Base-by-base conservation (phyloP, 371 early-diverging fungal species). In the Mucor saturninus region DNA sequence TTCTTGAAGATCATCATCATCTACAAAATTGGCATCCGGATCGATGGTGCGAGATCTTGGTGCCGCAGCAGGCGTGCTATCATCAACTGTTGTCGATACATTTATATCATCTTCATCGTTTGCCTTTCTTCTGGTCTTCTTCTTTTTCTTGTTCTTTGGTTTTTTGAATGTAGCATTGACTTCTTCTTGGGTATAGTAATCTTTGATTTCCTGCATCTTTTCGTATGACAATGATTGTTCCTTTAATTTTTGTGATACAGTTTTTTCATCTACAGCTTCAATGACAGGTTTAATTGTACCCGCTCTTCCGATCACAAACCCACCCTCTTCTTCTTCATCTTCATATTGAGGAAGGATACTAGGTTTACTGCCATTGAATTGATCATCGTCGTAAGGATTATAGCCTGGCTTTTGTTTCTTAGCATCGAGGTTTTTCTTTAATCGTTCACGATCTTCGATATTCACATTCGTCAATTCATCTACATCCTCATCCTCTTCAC, bases 1-100 rank as follows among this genome's bases (percentile, higher is more conserved):
- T 40, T 75, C 75, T 62, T 96, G 96, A 38, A 97, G 74, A 58
- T 97, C 98, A 61, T 96, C 96, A 71, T 97, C 98, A 64, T 97
- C 98, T 13, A 95, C 95, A 80, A 91, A 91, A 66, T 91, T 95
- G 37, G 86, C 74, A 54, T 88, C 86, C 9, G 58, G 56, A 35
- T 70, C 70, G 4, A 62, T 26, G 3, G 58, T 65, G 31, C 66
- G 65, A 31, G 45, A 21, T 58, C 48, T 61, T 11, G 56, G 46
- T 8, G 32, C 39, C 4, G 54, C n/a, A 13, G 38, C 10, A 21
- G 48, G 3, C 21, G 13, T 50, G 3, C 11, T 35, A 10, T 37
- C 3, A 10, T 31, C 8, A 3, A 13, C 45, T 84, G 64, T 29
- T 32, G 58, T 65, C 4, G 73, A 64, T 29, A 72, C 67, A 40